Evolutionary conservation across 2,329 filamentous ascomycete species (phyloP).

Genomic region (Arthroderma uncinatum): DNA sequence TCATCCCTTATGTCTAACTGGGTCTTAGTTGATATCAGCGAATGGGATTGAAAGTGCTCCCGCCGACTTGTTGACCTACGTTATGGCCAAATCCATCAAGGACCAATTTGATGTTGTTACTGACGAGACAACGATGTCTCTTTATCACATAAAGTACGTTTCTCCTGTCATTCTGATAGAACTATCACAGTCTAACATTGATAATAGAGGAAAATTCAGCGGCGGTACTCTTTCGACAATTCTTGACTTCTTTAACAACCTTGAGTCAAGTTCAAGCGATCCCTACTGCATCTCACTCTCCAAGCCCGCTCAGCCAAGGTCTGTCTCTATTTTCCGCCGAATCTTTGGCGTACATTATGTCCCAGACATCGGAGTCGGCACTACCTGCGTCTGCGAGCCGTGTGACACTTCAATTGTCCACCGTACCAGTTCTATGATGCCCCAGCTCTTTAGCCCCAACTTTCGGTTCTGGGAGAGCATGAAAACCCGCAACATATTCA

Average conservation of each 20-base stretch:
- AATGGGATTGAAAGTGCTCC: conserved; percentile 52
- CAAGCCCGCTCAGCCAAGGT: conserved; percentile 22
- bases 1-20: conserved; percentile 11
- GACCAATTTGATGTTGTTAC: conserved; percentile 41
- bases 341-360: conserved; percentile 44
- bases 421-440: conserved; percentile 48
- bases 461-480: conserved; percentile 50
- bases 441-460: conserved; percentile 45
- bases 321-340: conserved; percentile 17
- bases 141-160: conserved; percentile 45
- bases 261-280: conserved; percentile 32
- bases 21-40: conserved; percentile 45
- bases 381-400: conserved; percentile 42
- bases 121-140: conserved; percentile 41
- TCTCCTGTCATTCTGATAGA: background rate
- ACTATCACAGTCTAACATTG: conserved; percentile 9
- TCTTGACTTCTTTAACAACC: conserved; percentile 40
- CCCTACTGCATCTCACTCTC: conserved; percentile 39
- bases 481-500: conserved; percentile 39
- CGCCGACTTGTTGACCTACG: conserved; percentile 45
- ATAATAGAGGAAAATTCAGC: conserved; percentile 28
- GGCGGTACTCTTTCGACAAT: conserved; percentile 57
- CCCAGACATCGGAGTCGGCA: conserved; percentile 48
- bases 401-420: conserved; percentile 49
- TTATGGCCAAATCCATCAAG: conserved; percentile 44